Conservation (phyloP, 176 grass and related monocot species). For the Alopecurus myosuroides region DNA sequence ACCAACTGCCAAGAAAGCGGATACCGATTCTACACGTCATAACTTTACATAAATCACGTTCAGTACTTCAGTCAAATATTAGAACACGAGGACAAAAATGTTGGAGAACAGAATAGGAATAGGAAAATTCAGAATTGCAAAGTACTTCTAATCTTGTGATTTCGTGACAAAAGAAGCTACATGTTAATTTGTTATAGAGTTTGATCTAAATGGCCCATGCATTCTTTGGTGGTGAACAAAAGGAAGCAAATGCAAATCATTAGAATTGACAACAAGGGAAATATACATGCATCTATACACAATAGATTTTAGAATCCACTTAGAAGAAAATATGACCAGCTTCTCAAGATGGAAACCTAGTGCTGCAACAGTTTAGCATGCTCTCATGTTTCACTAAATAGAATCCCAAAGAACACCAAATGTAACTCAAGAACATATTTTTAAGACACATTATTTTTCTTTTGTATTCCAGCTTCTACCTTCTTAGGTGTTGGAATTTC, state of each 20-base stretch:
- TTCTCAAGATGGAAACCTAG: not conserved
- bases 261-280: not conserved
- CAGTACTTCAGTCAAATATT: slow-evolving; percentile 1
- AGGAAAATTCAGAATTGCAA: not conserved
- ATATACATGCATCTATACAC: not conserved
- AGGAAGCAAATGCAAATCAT: slow-evolving; percentile 9
- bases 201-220: not conserved
- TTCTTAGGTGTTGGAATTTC: not conserved
- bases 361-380: not conserved
- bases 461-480: not conserved
- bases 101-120: not conserved
- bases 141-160: not conserved
- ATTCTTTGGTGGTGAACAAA: slow-evolving; percentile 12
- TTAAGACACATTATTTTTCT: not conserved
- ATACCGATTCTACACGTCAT: not conserved
- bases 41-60: not conserved
- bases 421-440: not conserved
- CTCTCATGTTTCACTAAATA: not conserved
- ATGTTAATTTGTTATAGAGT: not conserved
- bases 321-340: not conserved
- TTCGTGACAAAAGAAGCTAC: not conserved
- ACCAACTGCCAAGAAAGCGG: not conserved
- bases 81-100: not conserved
- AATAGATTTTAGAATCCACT: not conserved
- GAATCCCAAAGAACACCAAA: not conserved